Percentiles rank a stretch among this genome's conserved stretches.
phyloP scores from a whole-genome alignment of 352 stramenopile genomes.

The Plasmopara muralis region DNA sequence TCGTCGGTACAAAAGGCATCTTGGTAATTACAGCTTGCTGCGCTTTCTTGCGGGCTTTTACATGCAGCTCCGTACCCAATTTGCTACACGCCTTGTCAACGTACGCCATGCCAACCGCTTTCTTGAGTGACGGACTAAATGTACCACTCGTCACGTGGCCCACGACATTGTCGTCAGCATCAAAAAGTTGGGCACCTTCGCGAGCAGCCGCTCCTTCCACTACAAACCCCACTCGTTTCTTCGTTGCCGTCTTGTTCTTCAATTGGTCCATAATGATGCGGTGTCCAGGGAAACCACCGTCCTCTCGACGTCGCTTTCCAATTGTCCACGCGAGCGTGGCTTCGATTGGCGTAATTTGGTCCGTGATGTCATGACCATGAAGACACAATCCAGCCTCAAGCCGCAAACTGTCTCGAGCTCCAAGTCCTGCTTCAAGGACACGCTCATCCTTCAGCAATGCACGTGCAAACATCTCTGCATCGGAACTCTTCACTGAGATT shows the following conservation, averaged over 20 bases:
- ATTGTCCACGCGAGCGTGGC: constrained; percentile 92
- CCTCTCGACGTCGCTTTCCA: constrained; percentile 73
- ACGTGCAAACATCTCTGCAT: constrained; percentile 49
- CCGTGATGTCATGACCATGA: constrained; percentile 97
- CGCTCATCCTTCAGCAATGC: constrained; percentile 55
- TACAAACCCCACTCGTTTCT: constrained; percentile 94
- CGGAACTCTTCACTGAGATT: constrained; percentile 82
- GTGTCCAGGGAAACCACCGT: constrained; percentile 93
- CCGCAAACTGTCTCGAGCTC: constrained; percentile 94
- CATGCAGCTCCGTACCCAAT: constrained; percentile 88
- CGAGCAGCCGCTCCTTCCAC: constrained; percentile 93
- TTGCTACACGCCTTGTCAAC: constrained; percentile 89
- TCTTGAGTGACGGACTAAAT: constrained; percentile 94
- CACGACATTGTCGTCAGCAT: constrained; percentile 70
- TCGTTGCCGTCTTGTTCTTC: constrained; percentile 90
- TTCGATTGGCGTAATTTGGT: constrained; percentile 93
- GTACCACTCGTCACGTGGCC: constrained; percentile 95
- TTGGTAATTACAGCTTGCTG: constrained; percentile 91
- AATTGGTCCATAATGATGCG: constrained; percentile 91
- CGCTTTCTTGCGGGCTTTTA: constrained; percentile 96
- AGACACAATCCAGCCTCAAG: constrained; percentile 98
- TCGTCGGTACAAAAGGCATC: constrained; percentile 97
- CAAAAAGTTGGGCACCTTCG: constrained; percentile 90
- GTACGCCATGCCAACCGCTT: constrained; percentile 98
- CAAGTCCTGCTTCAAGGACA: constrained; percentile 91